These are phyloP conservation scores for Xylariaceae sp. DNA, from an alignment of 2,329 filamentous ascomycete genomes.

Conservation along the genomic window DNA sequence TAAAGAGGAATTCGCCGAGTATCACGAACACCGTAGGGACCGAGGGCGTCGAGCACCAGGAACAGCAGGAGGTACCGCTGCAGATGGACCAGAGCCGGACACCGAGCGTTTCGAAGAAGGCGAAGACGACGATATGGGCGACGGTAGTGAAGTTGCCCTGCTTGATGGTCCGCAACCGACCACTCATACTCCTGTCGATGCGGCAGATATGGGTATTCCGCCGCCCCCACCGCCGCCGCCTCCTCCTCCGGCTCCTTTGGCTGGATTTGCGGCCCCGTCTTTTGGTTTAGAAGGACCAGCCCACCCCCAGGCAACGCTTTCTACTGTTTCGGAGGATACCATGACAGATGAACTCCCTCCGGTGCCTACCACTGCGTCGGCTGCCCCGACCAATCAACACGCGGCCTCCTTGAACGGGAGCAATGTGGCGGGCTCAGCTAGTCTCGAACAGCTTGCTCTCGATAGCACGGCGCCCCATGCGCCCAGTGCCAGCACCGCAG, in stretches of 20 bases:
- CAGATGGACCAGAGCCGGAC: conserved; percentile 9
- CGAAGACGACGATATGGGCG: conserved; percentile 28
- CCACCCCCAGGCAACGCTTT: not conserved
- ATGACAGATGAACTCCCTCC: not conserved
- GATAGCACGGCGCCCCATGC: conserved; percentile 1
- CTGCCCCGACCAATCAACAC: not conserved
- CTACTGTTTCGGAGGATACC: not conserved
- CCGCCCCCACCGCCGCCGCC: conserved; percentile 17
- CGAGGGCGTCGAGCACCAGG: conserved; percentile 8
- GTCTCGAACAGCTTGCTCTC: conserved; percentile 4
- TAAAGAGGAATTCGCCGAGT: conserved; percentile 37
- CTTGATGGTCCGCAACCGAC: conserved; percentile 13
- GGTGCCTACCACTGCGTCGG: conserved; percentile 1
- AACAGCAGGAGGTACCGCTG: conserved; percentile 8
- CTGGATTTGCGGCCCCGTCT: not conserved
- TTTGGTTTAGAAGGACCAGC: not conserved
- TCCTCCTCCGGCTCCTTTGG: not conserved
- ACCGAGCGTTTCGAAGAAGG: conserved; percentile 22
- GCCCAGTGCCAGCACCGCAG: conserved; percentile 19
- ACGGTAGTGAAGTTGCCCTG: conserved; percentile 25
- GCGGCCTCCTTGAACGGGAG: not conserved
- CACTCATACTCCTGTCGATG: conserved; percentile 11
- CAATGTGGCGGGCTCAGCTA: not conserved
- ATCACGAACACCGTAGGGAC: conserved; percentile 9
- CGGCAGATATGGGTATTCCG: conserved; percentile 9